Conservation (phyloP, 2,329 filamentous ascomycete species). For the Sclerotinia subarctica region DNA sequence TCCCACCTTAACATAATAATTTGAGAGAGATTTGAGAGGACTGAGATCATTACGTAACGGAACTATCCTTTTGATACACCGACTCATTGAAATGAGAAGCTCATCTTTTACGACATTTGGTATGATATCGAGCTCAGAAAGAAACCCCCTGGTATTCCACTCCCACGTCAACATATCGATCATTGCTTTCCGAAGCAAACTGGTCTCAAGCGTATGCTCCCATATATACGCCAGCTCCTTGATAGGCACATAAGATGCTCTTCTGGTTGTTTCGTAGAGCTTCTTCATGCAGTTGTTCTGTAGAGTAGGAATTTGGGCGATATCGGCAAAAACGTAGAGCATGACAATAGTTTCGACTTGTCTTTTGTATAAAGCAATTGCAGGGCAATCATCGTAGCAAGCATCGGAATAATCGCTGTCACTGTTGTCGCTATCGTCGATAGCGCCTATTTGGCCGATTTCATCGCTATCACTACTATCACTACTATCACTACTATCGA, state of each 20-base stretch:
- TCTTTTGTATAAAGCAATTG: not conserved
- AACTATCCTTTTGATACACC: not conserved
- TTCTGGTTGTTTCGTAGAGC: not conserved
- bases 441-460: too few species aligned
- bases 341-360: not conserved
- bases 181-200: conserved; percentile 15
- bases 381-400: not conserved
- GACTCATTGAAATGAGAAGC: not conserved
- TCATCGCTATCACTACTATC: too few species aligned
- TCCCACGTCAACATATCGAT: conserved; percentile 21
- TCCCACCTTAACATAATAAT: not conserved
- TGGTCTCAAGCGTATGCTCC: not conserved
- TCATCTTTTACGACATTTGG: not conserved
- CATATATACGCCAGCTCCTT: not conserved
- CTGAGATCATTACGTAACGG: rapidly evolving
- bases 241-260: not conserved
- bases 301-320: not conserved
- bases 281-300: conserved; percentile 18
- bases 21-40: not conserved
- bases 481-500: not conserved
- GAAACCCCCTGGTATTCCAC: not conserved
- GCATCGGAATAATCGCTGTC: not conserved
- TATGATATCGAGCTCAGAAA: not conserved
- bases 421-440: too few species aligned
- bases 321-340: conserved; percentile 23